Evolutionary conservation across 495 filamentous ascomycete species (phyloP).

Genomic region (Sordaria brevicollis): DNA sequence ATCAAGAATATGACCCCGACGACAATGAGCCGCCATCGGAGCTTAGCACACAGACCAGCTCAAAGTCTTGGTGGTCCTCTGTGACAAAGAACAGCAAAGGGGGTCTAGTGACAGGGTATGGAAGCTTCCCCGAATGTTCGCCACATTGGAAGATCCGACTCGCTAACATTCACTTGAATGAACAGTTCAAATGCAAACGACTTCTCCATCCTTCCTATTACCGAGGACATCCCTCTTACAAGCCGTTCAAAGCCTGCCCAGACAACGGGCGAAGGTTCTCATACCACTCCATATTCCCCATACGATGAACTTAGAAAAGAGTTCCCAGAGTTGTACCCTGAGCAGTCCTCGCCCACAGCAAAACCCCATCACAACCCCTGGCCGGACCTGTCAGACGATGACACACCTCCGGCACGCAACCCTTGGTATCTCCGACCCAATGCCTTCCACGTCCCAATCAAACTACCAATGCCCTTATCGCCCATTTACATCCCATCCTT

Average conservation of each 20-base stretch:
- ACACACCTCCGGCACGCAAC: neutral
- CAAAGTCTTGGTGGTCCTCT: conserved; percentile 6
- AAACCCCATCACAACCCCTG: conserved; percentile 8
- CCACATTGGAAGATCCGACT: neutral
- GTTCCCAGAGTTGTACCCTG: neutral
- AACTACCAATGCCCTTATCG: neutral
- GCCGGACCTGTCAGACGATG: conserved; percentile 11
- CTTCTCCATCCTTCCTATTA: conserved; percentile 5
- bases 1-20: conserved; percentile 17
- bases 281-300: neutral
- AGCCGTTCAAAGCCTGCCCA: neutral
- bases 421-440: neutral
- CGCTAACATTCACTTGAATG: neutral
- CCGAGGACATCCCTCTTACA: conserved; percentile 2
- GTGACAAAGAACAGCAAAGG: neutral
- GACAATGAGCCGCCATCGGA: neutral
- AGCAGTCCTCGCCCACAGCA: neutral
- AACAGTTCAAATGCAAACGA: conserved; percentile 4
- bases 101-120: neutral
- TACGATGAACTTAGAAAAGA: neutral
- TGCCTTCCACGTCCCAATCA: neutral
- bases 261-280: neutral
- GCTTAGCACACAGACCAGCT: neutral
- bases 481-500: neutral
- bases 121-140: neutral